Evolutionary conservation across 2,329 filamentous ascomycete genomes (phyloP), one percentile per base, ranked within the genome.

Genomic region (Colletotrichum shisoi): DNA sequence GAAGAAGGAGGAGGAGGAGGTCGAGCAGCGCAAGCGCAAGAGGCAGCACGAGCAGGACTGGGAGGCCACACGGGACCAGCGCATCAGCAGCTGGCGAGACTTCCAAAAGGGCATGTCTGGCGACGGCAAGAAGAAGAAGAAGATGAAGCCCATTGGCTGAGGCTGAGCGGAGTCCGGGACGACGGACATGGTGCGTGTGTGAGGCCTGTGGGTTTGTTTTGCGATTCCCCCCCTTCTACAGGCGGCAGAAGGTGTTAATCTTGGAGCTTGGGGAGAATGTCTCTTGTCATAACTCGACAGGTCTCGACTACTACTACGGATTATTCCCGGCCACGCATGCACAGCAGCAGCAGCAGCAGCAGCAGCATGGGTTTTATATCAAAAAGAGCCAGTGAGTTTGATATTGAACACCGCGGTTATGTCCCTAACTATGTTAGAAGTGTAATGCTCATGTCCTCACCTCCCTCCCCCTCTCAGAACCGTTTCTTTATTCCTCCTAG

Each of bases 21-120:
- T 91, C 11, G 93, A 94, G 73, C 86, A 86, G 72, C 83, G 92
- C 73, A 94, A 94, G 81, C 85, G 91, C 72, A 94, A 94, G 86
- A 85, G 95, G 68, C 93, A 98, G 76, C 92, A 95, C 77, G 93
- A 98, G 71, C 89, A 95, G 80, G 91, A 94, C 70, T 99, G 95
- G 95, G 95, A 99, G 82, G 89, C 92, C 74, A 96, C 91, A 31
- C 84, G 95, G 53, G 95, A 99, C 68, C 87, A 93, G 80, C 86
- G 95, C 71, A 98, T 99, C 79, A 92, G 89, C 71, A 97, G 91
- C 78, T 99, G 95, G 95, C 87, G 95, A 64, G 87, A 93, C 71
- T 99, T 96, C 74, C 89, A 95, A 77, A 95, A 96, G 81, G 87
- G 86, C 69, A 88, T 85, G 78, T 83, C 81, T 21, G 82, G 81